These are phyloP conservation scores for Heritiera fomes DNA, from an alignment of 345 rosid genomes.

Conservation along the genomic window DNA sequence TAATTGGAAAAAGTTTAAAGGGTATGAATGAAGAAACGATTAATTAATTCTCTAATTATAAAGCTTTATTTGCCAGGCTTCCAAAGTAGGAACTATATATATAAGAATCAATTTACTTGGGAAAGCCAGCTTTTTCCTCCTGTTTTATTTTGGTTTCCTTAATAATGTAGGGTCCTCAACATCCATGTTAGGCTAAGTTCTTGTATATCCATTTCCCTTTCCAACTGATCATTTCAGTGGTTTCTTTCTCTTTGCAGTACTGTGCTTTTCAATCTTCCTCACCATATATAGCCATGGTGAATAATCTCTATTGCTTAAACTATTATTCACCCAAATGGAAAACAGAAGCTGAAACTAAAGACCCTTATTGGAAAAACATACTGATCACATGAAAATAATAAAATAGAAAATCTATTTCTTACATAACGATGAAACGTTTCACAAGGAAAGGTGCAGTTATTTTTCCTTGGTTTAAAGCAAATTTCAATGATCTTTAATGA, in stretches of 20 bases:
- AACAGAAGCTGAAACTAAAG: not conserved
- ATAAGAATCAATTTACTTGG: constrained; percentile 36
- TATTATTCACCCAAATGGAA: constrained; percentile 5
- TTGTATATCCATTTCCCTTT: constrained; percentile 31
- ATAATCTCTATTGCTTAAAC: constrained; percentile 2
- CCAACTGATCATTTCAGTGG: constrained; percentile 15
- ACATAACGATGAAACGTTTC: not conserved
- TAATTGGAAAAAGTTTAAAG: not conserved
- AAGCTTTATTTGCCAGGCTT: constrained; percentile 15
- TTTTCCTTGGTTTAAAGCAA: not conserved
- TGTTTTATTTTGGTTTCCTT: constrained; percentile 12
- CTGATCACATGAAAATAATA: not conserved
- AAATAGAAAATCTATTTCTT: not conserved
- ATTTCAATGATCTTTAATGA: not conserved
- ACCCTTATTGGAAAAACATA: not conserved
- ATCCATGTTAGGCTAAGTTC: constrained; percentile 29
- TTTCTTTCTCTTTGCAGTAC: constrained; percentile 4
- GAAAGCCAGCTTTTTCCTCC: constrained; percentile 18
- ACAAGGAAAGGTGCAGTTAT: not conserved
- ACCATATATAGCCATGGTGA: not conserved
- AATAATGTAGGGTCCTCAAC: constrained; percentile 22
- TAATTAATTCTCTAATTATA: constrained; percentile 14
- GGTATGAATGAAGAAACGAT: constrained; percentile 9
- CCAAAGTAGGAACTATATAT: constrained; percentile 34
- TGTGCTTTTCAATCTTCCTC: constrained; percentile 5